Conservation (phyloP, 345 rosid species). For the Syzygium grande region DNA sequence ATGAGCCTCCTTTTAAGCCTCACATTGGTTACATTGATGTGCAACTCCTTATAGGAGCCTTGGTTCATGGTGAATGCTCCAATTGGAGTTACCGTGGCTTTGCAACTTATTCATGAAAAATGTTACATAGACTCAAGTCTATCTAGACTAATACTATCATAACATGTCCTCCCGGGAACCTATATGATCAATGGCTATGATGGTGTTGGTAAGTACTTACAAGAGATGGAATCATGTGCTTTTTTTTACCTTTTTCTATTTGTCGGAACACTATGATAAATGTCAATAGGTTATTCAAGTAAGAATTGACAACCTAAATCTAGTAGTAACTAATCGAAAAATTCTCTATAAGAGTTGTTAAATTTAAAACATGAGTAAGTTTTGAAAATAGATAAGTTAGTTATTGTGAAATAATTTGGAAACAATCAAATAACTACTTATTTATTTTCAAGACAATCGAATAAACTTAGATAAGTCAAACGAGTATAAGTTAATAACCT, state of each 20-base stretch:
- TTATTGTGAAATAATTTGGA: not conserved
- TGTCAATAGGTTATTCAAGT: not conserved
- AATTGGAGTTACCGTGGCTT: too few species aligned
- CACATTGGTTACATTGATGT: too few species aligned
- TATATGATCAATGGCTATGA: too few species aligned
- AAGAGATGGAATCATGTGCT: too few species aligned
- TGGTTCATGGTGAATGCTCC: too few species aligned
- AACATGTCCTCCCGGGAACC: too few species aligned
- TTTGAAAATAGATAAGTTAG: not conserved
- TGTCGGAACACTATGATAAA: not conserved
- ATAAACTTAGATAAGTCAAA: not conserved
- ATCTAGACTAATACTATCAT: too few species aligned
- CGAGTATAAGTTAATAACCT: not conserved
- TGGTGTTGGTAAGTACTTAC: too few species aligned
- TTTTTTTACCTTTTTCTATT: too few species aligned
- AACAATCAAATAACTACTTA: not conserved
- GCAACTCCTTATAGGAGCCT: too few species aligned
- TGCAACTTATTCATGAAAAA: too few species aligned
- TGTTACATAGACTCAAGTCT: too few species aligned
- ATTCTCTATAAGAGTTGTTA: not conserved
- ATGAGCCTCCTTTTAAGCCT: not conserved
- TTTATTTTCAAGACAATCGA: not conserved
- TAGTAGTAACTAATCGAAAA: not conserved
- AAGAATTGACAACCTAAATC: not conserved
- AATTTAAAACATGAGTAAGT: not conserved